Evolutionary conservation across 345 rosid species (phyloP).

Genomic region (Acer yangbiense): DNA sequence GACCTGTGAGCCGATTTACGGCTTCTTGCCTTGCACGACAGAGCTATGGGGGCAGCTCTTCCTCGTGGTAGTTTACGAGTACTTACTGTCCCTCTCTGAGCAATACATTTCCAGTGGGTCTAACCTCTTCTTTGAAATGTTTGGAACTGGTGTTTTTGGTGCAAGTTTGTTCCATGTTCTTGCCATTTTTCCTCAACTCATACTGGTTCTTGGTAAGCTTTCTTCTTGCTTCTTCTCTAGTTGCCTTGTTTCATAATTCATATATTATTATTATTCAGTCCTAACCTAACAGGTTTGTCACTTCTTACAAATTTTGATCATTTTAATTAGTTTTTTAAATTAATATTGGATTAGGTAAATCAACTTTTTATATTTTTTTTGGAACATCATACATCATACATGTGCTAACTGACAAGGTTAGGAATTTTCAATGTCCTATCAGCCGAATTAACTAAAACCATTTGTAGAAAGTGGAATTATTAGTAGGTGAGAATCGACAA

Average conservation of each 20-base stretch:
- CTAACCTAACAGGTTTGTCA: background rate
- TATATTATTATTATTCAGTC: too few species aligned
- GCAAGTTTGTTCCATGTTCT: conserved; percentile 23
- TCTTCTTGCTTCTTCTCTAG: background rate
- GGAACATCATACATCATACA: background rate
- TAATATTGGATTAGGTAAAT: background rate
- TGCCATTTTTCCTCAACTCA: conserved; percentile 40
- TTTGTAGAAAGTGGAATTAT: too few species aligned
- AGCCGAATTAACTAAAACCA: too few species aligned
- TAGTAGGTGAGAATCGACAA: too few species aligned
- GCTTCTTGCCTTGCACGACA: conserved; percentile 57
- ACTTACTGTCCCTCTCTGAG: conserved; percentile 34
- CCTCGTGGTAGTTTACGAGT: conserved; percentile 47
- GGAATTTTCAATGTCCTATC: background rate
- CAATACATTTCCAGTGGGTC: conserved; percentile 38
- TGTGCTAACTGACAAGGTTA: background rate
- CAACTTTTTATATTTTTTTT: too few species aligned
- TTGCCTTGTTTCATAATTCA: too few species aligned
- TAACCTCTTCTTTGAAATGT: conserved; percentile 48
- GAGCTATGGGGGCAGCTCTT: conserved; percentile 53
- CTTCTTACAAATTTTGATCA: background rate
- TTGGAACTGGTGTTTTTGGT: conserved; percentile 57
- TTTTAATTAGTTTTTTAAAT: too few species aligned
- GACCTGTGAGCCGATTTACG: conserved; percentile 43
- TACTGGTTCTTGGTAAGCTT: conserved; percentile 21